Evolutionary conservation across 1,284 basidiomycete genomes (phyloP), one percentile per base, ranked within the genome.

Genomic region (Trichosporon faecale): DNA sequence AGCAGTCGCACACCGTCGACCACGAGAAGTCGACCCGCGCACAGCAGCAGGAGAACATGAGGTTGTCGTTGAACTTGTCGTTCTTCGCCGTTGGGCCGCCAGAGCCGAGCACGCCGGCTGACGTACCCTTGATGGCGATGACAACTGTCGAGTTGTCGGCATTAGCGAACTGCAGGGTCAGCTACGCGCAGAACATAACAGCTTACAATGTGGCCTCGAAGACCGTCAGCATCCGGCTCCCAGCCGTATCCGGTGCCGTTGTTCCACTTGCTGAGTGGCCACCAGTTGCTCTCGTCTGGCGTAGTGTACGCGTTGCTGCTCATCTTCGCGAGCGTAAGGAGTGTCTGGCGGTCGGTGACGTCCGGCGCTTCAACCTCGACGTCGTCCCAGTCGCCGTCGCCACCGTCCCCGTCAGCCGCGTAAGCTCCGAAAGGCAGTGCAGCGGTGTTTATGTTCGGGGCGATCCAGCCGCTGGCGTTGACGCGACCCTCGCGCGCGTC

Each of bases 1-100:
- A 92, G 82, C 96, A 99, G 70, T 90, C 92, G 82, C 97, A 99
- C 5, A 98, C 96, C 0, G 94, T 89, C 55, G 91, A 89, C 96
- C 96, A 99, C 5, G 92, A 90, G 89, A 94, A 97, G 79, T 93
- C 93, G 27, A 99, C 89, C 21, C 89, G 86, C 0, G 97, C 97
- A 82, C 96, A 99, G 84, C 96, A 99, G 84, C 96, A 99, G 67
- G 94, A 98, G 84, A 98, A 99, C 68, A 98, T 85, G n/a, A 99
- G 82, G 76, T 98, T 98, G 83, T 98, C 95, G 82, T 98, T 98
- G 66, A 91, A 82, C 84, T 93, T 97, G 85, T 98, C 95, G 77
- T 95, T 95, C 85, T 89, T 90, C 0, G 88, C 86, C 14, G 96
- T 98, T 16, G 93, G 90, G 0, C 93, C 94, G 0, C 91, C 91